A percentile compares a stretch with the other conserved stretches of the same genome.
Conservation (phyloP, 106 monocot species). For the Iris macrosiphon region DNA sequence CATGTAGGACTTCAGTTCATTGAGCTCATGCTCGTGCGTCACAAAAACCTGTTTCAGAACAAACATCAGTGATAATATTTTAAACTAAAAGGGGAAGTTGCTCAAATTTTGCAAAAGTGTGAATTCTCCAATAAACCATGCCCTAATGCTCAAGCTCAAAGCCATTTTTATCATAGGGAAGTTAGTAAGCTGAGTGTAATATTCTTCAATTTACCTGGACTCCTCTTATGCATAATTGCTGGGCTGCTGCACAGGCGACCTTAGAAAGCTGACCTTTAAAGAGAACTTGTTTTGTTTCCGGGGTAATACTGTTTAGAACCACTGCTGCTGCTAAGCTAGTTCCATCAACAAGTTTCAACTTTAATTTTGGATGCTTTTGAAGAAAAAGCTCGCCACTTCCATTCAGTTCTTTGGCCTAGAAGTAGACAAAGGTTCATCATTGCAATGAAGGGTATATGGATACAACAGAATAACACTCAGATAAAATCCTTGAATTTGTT, state of each 20-base stretch:
- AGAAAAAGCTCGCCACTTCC: constrained; percentile 58
- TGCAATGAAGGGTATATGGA: neutral
- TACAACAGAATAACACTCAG: too few species aligned
- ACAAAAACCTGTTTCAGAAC: constrained; percentile 42
- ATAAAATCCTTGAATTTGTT: too few species aligned
- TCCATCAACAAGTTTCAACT: constrained; percentile 70
- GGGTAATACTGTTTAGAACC: constrained; percentile 59
- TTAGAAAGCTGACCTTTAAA: constrained; percentile 55
- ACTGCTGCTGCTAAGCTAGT: constrained; percentile 77
- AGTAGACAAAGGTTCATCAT: constrained; percentile 3
- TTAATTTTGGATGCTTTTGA: constrained; percentile 72
- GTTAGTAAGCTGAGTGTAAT: neutral
- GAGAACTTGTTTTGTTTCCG: constrained; percentile 49
- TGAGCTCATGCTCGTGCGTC: constrained; percentile 46
- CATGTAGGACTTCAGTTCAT: constrained; percentile 43
- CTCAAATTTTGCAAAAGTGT: neutral
- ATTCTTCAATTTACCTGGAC: constrained; percentile 40
- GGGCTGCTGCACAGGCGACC: constrained; percentile 33
- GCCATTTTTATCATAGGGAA: neutral
- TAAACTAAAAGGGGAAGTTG: neutral
- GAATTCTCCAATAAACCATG: neutral
- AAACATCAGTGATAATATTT: neutral
- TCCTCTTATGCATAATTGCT: constrained; percentile 46
- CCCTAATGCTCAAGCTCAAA: neutral
- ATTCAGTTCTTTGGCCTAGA: constrained; percentile 64